A percentile compares a stretch with the other conserved stretches of the same genome.
These are phyloP conservation scores for Picochlorum sp. DNA, from an alignment of 139 green algal species.

Conservation along the genomic window DNA sequence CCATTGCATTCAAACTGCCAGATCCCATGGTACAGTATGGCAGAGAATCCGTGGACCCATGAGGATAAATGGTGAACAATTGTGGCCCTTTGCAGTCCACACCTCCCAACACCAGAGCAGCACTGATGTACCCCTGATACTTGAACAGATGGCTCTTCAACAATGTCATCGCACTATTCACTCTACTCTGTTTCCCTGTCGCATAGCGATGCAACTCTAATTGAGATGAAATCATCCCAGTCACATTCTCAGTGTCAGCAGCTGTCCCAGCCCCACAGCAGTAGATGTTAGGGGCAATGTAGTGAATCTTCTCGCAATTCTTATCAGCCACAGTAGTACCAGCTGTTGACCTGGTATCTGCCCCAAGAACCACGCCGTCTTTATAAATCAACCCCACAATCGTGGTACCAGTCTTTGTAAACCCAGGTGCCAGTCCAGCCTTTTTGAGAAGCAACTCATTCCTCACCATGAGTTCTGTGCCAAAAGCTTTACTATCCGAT, in stretches of 20 bases:
- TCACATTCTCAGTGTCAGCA: conserved; percentile 94
- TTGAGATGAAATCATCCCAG: conserved; percentile 86
- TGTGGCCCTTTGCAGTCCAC: conserved; percentile 90
- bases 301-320: conserved; percentile 99
- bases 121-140: conserved; percentile 94
- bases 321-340: conserved; percentile 97
- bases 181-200: conserved; percentile 68
- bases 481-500: conserved; percentile 54
- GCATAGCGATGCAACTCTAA: conserved; percentile 87
- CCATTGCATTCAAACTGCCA: conserved; percentile 93
- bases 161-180: conserved; percentile 91
- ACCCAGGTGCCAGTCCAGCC: conserved; percentile 56
- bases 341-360: conserved; percentile 93
- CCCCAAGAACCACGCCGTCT: conserved; percentile 95
- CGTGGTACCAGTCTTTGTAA: conserved; percentile 94
- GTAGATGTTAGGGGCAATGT: conserved; percentile 97
- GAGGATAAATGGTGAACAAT: conserved; percentile 94
- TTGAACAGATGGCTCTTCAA: conserved; percentile 96
- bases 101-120: conserved; percentile 91
- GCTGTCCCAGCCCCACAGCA: conserved; percentile 96
- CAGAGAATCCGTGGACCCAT: conserved; percentile 93
- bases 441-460: conserved; percentile 73
- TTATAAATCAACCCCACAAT: conserved; percentile 95
- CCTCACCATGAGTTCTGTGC: conserved; percentile 81
- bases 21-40: conserved; percentile 96